These are phyloP conservation scores for Trichophyton schoenleinii DNA, from an alignment of 2,329 filamentous ascomycete species.

Conservation along the genomic window DNA sequence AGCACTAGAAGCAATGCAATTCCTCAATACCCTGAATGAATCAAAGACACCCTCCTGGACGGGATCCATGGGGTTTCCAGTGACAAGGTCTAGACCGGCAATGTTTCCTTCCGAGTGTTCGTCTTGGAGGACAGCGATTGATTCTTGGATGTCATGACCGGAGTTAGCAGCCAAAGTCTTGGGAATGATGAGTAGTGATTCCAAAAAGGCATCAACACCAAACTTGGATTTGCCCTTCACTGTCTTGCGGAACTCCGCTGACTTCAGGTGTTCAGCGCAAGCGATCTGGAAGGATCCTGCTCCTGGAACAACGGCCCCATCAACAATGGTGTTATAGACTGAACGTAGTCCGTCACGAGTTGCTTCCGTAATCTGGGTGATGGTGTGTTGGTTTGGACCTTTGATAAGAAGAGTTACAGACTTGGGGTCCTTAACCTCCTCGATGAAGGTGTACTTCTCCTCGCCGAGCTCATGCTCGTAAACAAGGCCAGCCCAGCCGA, in stretches of 20 bases:
- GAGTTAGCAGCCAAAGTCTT: conserved; percentile 95
- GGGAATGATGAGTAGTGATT: conserved; percentile 87
- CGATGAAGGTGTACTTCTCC: conserved; percentile 98
- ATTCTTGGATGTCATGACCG: conserved; percentile 92
- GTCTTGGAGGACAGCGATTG: conserved; percentile 74
- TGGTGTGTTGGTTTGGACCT: conserved; percentile 92
- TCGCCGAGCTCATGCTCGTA: conserved; percentile 96
- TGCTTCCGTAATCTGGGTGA: conserved; percentile 90
- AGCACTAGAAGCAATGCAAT: conserved; percentile 84
- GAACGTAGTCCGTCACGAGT: conserved; percentile 88
- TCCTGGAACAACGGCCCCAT: conserved; percentile 86
- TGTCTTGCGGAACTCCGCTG: conserved; percentile 72
- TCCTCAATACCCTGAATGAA: conserved; percentile 87
- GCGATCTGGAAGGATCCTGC: conserved; percentile 94
- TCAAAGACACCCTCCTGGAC: conserved; percentile 87
- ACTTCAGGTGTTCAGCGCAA: conserved; percentile 73
- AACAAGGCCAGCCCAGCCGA: conserved; percentile 91
- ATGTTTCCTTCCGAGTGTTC: conserved; percentile 72
- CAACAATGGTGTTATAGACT: conserved; percentile 99
- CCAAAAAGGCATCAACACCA: conserved; percentile 88
- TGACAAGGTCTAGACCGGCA: conserved; percentile 74
- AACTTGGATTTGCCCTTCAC: conserved; percentile 98
- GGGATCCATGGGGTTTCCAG: conserved; percentile 90
- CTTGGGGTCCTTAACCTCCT: conserved; percentile 97
- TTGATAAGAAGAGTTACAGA: conserved; percentile 97